These are phyloP conservation scores for Cutaneotrichosporon sp. DNA, from an alignment of 1,284 basidiomycete genomes.

Conservation along the genomic window DNA sequence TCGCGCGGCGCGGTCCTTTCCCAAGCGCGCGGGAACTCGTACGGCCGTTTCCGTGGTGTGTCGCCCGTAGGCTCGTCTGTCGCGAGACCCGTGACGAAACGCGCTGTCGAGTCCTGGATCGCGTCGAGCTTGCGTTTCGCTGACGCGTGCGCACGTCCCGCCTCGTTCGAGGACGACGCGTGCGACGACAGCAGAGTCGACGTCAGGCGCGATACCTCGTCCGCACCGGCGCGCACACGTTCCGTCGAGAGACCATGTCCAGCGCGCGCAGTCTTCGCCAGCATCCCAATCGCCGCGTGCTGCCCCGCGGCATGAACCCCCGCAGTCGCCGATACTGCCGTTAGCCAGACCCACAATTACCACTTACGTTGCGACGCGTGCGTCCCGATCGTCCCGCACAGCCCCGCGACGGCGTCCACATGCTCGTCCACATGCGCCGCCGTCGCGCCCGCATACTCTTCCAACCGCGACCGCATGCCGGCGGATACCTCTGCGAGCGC, in stretches of 20 bases:
- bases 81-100: constrained; percentile 37
- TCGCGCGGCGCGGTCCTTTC: constrained; percentile 39
- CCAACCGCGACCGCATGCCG: constrained; percentile 22
- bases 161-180: constrained; percentile 18
- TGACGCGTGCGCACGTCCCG: constrained; percentile 15
- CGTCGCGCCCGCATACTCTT: constrained; percentile 26
- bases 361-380: constrained; percentile 25
- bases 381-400: constrained; percentile 22
- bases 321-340: background rate
- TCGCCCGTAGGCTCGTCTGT: constrained; percentile 50
- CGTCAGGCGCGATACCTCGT: constrained; percentile 17
- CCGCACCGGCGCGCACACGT: constrained; percentile 4
- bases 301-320: background rate
- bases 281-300: background rate
- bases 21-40: constrained; percentile 41
- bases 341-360: background rate
- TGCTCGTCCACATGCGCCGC: constrained; percentile 22
- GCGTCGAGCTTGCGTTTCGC: constrained; percentile 24
- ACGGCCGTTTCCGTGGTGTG: constrained; percentile 48
- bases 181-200: constrained; percentile 29
- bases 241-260: constrained; percentile 1
- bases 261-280: constrained; percentile 2
- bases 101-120: constrained; percentile 30
- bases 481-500: constrained; percentile 26
- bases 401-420: constrained; percentile 22